phyloP scores from a whole-genome alignment of 495 filamentous ascomycete genomes.

The Neohortaea acidophila region DNA sequence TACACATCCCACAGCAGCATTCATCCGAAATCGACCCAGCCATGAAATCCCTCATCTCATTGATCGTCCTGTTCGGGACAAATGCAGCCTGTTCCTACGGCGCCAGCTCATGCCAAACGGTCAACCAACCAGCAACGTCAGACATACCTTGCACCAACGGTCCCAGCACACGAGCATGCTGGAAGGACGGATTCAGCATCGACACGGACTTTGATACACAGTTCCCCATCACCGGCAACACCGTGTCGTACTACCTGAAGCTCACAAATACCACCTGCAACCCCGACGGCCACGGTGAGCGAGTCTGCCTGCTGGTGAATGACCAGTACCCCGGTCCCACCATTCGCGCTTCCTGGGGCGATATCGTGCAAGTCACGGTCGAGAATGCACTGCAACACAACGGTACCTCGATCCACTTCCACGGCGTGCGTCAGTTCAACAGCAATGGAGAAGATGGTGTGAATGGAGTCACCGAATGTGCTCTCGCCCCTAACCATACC shows the following conservation, averaged over 20 bases:
- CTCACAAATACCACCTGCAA: constrained; percentile 21
- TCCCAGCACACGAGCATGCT: constrained; percentile 17
- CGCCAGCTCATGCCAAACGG: too few species aligned
- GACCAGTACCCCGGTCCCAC: constrained; percentile 20
- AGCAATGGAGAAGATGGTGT: constrained; percentile 24
- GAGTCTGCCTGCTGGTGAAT: constrained; percentile 18
- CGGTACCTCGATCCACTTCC: constrained; percentile 29
- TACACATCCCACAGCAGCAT: too few species aligned
- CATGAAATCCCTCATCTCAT: too few species aligned
- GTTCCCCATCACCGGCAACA: constrained; percentile 17
- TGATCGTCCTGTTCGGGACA: too few species aligned
- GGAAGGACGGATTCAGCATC: constrained; percentile 20
- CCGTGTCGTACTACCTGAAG: constrained; percentile 14
- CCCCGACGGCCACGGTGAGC: constrained; percentile 13
- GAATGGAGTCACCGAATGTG: constrained; percentile 27
- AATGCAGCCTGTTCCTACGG: too few species aligned
- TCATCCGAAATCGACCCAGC: too few species aligned
- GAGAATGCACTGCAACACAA: constrained; percentile 24
- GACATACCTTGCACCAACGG: constrained; percentile 19
- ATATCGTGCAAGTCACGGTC: constrained; percentile 22
- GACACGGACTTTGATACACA: constrained; percentile 21
- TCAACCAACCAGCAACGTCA: too few species aligned
- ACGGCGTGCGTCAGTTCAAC: constrained; percentile 26
- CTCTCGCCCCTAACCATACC: constrained; percentile 23
- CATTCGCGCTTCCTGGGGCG: constrained; percentile 24